Evolutionary conservation across 164 flowering plant species (phyloP), one percentile per base, ranked within the genome.

Genomic region (Malania oleifera): DNA sequence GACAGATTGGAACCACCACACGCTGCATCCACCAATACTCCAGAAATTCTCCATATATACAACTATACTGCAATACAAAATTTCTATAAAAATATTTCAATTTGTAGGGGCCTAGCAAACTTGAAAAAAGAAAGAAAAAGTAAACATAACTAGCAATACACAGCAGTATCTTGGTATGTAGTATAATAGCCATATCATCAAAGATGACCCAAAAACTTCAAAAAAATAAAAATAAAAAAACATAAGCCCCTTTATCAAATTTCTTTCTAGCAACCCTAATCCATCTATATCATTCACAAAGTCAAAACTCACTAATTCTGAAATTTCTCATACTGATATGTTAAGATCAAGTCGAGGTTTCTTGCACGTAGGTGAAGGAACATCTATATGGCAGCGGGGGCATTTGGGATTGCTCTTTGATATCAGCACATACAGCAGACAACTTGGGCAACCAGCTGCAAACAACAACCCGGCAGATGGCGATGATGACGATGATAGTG

Each of bases 301-400:
- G 60, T 14, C 2, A 53, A 18, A 26, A 44, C 5, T 11, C 29
- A 31, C 34, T 25, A 25, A 12, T 1, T 25, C 17, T 5, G 18
- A 9, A 29, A 11, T 13, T n/a, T 8, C 20, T 82, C 75, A 82
- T 9, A 77, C 77, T 0, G 84, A 75, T 19, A 76, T 72, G 34
- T 86, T 89, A 52, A 89, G 91, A 72, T 86, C 96, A 50, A 89
- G 73, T 37, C 77, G 56, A 55, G 91, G 96, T 57, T 81, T 89
- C 82, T 89, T 89, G 41, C 28, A 19, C 0, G 34, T 4, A 0
- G 87, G 85, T 61, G 71, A 53, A 0, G 84, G 82, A 26, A 89
- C 80, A 8, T 62, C 23, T 1, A 76, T 43, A 49, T 70, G 66
- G 70, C 96, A 89, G 23, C 88, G 70, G 15, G 96, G 96, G 57